Evolutionary conservation across 805 yeast genomes (phyloP).

Genomic region (Teunomyces gatunensis): DNA sequence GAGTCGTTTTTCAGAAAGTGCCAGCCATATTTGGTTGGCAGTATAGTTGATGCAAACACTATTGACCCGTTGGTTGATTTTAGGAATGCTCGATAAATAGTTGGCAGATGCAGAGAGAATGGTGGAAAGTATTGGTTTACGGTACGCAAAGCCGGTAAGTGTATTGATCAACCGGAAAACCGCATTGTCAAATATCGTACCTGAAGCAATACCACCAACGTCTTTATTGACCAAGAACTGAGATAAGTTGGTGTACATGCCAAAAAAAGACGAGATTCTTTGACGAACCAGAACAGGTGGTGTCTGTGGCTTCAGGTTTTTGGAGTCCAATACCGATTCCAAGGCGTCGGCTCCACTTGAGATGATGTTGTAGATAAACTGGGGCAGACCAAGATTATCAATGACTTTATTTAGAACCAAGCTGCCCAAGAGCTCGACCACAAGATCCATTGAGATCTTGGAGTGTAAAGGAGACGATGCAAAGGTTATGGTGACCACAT

Average conservation of each 20-base stretch:
- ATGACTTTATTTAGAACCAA: slow-evolving; percentile 24
- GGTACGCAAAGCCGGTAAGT: slow-evolving; percentile 13
- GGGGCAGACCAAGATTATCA: slow-evolving; percentile 22
- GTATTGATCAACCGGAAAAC: slow-evolving; percentile 18
- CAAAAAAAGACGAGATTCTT: neutral
- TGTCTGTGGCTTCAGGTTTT: neutral
- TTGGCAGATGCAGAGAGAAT: slow-evolving; percentile 5
- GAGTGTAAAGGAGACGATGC: slow-evolving; percentile 17
- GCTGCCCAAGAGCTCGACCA: slow-evolving; percentile 26
- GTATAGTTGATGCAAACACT: slow-evolving; percentile 3
- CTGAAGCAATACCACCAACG: neutral
- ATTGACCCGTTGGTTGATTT: slow-evolving; percentile 6
- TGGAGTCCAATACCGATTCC: slow-evolving; percentile 3
- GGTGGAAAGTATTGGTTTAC: slow-evolving; percentile 17
- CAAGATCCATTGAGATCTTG: slow-evolving; percentile 21
- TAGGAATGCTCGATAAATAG: neutral
- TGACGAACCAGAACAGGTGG: neutral
- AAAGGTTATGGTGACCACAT: slow-evolving; percentile 19
- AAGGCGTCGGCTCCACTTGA: slow-evolving; percentile 8
- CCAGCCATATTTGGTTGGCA: neutral
- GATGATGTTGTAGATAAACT: slow-evolving; percentile 20
- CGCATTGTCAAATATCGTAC: slow-evolving; percentile 13
- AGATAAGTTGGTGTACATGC: neutral
- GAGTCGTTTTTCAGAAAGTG: slow-evolving; percentile 10
- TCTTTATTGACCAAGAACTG: slow-evolving; percentile 1